These are phyloP conservation scores for Camellia granthamiana DNA, from an alignment of 148 eudicot species.

Conservation along the genomic window DNA sequence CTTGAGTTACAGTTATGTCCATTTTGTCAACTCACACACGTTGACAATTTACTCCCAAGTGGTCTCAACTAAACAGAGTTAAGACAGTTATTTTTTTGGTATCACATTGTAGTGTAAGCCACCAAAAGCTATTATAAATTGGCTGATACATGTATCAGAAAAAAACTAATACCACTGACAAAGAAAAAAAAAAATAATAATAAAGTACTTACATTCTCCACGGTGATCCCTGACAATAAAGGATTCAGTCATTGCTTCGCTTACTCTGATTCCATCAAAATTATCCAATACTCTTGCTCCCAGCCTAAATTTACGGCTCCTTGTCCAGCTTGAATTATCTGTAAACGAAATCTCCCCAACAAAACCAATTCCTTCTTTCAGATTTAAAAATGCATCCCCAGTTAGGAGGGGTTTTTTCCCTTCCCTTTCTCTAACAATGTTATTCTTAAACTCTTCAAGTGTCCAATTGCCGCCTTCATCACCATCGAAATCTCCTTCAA, in stretches of 20 bases:
- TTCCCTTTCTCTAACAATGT: constrained; percentile 48
- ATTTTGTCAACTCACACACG: constrained; percentile 18
- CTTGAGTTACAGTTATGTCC: constrained; percentile 25
- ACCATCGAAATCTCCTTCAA: constrained; percentile 64
- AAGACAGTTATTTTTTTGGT: not conserved
- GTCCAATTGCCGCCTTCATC: constrained; percentile 51
- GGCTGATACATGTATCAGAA: not conserved
- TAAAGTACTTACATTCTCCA: constrained; percentile 42
- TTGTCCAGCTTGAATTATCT: constrained; percentile 58
- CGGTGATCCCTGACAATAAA: constrained; percentile 68
- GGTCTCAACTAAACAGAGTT: not conserved
- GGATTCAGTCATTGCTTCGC: constrained; percentile 50
- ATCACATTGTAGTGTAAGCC: not conserved
- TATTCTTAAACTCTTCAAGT: constrained; percentile 41
- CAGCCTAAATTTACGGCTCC: constrained; percentile 51
- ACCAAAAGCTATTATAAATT: not conserved
- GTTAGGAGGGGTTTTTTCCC: constrained; percentile 59
- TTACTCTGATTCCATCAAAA: constrained; percentile 36
- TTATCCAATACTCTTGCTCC: constrained; percentile 47
- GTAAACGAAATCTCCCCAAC: constrained; percentile 45
- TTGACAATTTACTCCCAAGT: not conserved
- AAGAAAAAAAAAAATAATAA: not conserved
- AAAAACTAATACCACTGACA: not conserved
- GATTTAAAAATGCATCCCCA: constrained; percentile 37
- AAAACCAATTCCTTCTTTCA: constrained; percentile 42